Base-by-base conservation (phyloP, 768 basidiomycete genomes). In the Coprinopsis cinerea region DNA sequence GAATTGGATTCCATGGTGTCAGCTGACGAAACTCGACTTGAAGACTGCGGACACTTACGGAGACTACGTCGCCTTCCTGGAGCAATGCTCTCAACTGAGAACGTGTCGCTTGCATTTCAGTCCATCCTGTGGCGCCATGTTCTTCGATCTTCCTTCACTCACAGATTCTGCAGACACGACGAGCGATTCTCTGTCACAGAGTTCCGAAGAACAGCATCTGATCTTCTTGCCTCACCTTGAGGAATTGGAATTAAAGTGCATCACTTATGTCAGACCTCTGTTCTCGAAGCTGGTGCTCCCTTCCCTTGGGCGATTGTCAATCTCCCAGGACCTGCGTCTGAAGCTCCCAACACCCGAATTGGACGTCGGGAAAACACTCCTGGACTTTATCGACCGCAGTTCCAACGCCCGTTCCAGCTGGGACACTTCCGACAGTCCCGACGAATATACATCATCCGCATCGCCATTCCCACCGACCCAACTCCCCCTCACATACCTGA, bases 1-100 rank as follows among this genome's bases (percentile, higher is more conserved):
- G 44, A 28, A 22, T 10, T 51, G 50, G 50, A 44, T 51, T 14
- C 50, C 50, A 15, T 51, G 50, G 50, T 25, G 35, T 11, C 43
- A 47, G 20, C 20, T 51, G 11, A 20, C 36, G 11, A 30, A 51
- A 11, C 43, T 51, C 25, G 17, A 39, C 17, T 25, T 51, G 30
- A 51, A 26, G 26, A 35, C 50, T 22, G 34, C 25, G 7, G 50
- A 51, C 25, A 13, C n/a, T 7, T 51, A 51, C 37, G 44, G 47
- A 23, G 50, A 51, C n/a, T 46, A 46, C 22, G 34, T 51, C 27
- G 13, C 32, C 4, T 32, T 51, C 43, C 37, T 51, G 4, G 11
- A 44, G 4, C 24, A 39, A 11, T 51, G 50, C 36, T 23, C 28
- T 4, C 34, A 23, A 10, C 44, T 51, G 11, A 6, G 30, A n/a